Base-by-base conservation (phyloP, 2,329 filamentous ascomycete genomes). In the Trichoderma breve region DNA sequence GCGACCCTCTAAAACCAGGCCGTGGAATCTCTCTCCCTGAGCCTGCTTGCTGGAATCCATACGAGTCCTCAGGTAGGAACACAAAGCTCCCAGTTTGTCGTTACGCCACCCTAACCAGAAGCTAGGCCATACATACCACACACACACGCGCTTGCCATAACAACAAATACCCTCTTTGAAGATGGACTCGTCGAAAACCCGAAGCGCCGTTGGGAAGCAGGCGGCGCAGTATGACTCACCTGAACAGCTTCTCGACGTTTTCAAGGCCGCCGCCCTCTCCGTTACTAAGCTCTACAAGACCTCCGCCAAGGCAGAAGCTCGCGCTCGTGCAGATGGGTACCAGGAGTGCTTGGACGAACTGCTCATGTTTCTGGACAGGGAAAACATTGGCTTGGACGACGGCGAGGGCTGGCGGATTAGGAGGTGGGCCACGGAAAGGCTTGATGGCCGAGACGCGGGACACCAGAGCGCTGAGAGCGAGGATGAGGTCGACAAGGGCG, bases 271-370 rank as follows among this genome's bases (percentile, higher is more conserved):
- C 39, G 96, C 96, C 24, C 87, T 98, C 39, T 97, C 94, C 6
- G 95, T 98, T 70, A 98, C 96, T 62, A 97, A 97, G 78, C 90
- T 99, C 15, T 98, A 98, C 85, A 98, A 97, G 83, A 95, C 91
- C 51, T 95, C 95, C 3, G 92, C 93, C 14, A 86, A 90, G 36
- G 92, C 93, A 63, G 91, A 96, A 80, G 87, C 91, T 64, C 91
- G 91, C 77, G 90, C 94, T 61, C 90, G 93, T 64, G 84, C 89
- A 65, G 91, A 95, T 51, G 96, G 96, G 30, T 98, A 98, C 77
- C 95, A 98, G 80, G 95, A 98, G 79, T 97, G 95, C 47, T 85
- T 99, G 47, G 94, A 98, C 74, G 95, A 98, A 76, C 85, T 99
- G 6, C 84, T 98, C n/a, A 83, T 86, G 18, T 97, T 97, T 76